Base-by-base conservation (phyloP, 345 rosid species). In the Gossypium rotundifolium region DNA sequence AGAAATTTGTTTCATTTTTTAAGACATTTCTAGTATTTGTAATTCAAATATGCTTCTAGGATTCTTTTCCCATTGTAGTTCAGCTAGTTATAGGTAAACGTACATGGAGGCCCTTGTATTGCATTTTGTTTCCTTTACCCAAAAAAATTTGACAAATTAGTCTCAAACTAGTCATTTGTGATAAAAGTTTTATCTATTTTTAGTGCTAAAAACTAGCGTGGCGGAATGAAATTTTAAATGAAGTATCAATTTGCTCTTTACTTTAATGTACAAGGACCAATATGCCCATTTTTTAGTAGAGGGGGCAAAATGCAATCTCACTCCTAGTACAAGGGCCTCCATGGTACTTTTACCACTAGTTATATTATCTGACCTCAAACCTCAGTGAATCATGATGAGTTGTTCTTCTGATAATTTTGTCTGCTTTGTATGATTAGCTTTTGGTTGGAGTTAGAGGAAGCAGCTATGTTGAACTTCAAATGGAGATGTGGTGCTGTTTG, bases 401-500 rank as follows among this genome's bases (percentile, higher is more conserved):
- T 57, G 10, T 54, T 74, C 3, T 40, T 73, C 11, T 65, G 42
- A 9, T 16, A 7, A 20, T 53, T 40, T 6, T 48, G 55, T 54
- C 44, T 65, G 45, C 60, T 66, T 53, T 62, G 27, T 52, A 67
- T 49, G 11, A 57, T 45, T 18, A 40, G 33, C 12, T 65, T 65
- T 52, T 65, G 76, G 38, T 33, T 65, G 74, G 71, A 49, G 33
- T 58, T 33, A 33, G 54, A 29, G 60, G 33, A 33, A 23, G 58
- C 49, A 66, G 40, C 44, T 18, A 22, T 49, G 52, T 77, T 61
- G 75, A 74, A 40, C 33, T 49, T 52, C 58, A 38, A 42, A 65
- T 44, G 75, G 69, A 70, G 71, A 77, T 72, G 60, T 53, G 65
- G 74, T 80, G 77, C 52, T 80, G 38, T 71, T 76, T 57, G 63